These are phyloP conservation scores for Pholiota adiposa DNA, from an alignment of 1,284 basidiomycete genomes.

Conservation along the genomic window DNA sequence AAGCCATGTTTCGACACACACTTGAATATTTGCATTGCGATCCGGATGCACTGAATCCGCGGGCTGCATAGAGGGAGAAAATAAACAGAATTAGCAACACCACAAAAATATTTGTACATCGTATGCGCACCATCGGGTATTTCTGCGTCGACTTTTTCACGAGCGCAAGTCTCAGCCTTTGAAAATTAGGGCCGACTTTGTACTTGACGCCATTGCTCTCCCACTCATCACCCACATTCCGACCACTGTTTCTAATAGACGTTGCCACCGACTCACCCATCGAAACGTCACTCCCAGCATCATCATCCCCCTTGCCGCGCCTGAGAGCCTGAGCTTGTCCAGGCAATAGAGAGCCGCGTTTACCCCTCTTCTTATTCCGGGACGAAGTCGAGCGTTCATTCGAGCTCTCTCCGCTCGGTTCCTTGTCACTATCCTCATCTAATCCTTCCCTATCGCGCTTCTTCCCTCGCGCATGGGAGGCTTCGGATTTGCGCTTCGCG, in stretches of 20 bases:
- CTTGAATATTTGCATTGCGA: constrained; percentile 62
- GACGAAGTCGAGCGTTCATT: constrained; percentile 26
- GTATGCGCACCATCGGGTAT: constrained; percentile 70
- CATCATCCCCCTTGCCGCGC: constrained; percentile 22
- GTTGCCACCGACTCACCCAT: constrained; percentile 30
- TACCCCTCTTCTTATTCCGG: constrained; percentile 45
- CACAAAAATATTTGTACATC: constrained; percentile 30
- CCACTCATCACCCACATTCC: constrained; percentile 76
- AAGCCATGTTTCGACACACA: constrained; percentile 77
- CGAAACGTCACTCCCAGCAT: constrained; percentile 9
- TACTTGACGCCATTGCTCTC: constrained; percentile 66
- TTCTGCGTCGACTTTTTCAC: constrained; percentile 70
- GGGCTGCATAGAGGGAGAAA: constrained; percentile 48
- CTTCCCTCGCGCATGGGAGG: constrained; percentile 51
- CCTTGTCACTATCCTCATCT: constrained; percentile 50
- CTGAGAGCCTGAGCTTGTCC: not conserved
- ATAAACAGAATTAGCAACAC: constrained; percentile 8
- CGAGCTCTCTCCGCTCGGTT: constrained; percentile 50
- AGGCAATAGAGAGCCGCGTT: constrained; percentile 28
- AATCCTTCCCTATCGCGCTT: constrained; percentile 67
- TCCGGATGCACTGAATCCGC: constrained; percentile 79
- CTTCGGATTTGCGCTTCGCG: constrained; percentile 51
- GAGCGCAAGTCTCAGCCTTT: constrained; percentile 66
- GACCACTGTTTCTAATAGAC: constrained; percentile 54
- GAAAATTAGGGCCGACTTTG: constrained; percentile 74